A percentile compares a stretch with the other conserved stretches of the same genome.
These are phyloP conservation scores for Rhizopogon vinicolor DNA, from an alignment of 768 basidiomycete species.

Conservation along the genomic window DNA sequence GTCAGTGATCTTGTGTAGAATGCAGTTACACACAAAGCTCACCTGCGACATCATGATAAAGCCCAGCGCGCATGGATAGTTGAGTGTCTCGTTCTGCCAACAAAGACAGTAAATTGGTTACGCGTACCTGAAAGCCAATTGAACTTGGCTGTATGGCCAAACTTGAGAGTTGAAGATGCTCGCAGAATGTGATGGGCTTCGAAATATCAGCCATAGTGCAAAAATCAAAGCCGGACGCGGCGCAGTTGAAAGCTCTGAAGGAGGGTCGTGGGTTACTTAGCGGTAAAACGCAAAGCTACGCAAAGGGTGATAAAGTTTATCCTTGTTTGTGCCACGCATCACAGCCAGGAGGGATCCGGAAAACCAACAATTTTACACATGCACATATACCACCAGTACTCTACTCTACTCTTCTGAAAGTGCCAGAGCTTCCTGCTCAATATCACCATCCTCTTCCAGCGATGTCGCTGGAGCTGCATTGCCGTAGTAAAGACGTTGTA, in stretches of 20 bases:
- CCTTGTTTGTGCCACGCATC: constrained; percentile 24
- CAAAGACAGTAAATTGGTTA: constrained; percentile 21
- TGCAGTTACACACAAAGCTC: constrained; percentile 3
- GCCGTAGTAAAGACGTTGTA: constrained; percentile 74
- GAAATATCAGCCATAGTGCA: constrained; percentile 23
- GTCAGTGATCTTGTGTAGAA: neutral
- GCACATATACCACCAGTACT: neutral
- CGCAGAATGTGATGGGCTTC: constrained; percentile 86
- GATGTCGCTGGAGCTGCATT: constrained; percentile 53
- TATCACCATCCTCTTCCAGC: constrained; percentile 49
- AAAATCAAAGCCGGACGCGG: constrained; percentile 11
- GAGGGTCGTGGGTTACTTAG: constrained; percentile 19
- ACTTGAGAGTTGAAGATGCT: constrained; percentile 92
- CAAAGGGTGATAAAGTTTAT: constrained; percentile 23
- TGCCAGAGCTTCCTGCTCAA: constrained; percentile 66
- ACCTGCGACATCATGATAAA: constrained; percentile 13
- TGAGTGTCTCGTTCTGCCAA: neutral
- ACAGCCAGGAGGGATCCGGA: neutral
- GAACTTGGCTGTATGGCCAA: constrained; percentile 94
- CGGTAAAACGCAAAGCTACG: constrained; percentile 8
- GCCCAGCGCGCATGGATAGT: constrained; percentile 23
- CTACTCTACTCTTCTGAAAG: constrained; percentile 50
- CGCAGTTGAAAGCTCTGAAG: constrained; percentile 10
- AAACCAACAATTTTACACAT: constrained; percentile 1
- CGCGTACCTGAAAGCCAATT: constrained; percentile 89